Percentiles rank a stretch among this genome's conserved stretches.
These are phyloP conservation scores for Malassezia slooffiae DNA, from an alignment of 1,284 basidiomycete genomes.

Conservation along the genomic window DNA sequence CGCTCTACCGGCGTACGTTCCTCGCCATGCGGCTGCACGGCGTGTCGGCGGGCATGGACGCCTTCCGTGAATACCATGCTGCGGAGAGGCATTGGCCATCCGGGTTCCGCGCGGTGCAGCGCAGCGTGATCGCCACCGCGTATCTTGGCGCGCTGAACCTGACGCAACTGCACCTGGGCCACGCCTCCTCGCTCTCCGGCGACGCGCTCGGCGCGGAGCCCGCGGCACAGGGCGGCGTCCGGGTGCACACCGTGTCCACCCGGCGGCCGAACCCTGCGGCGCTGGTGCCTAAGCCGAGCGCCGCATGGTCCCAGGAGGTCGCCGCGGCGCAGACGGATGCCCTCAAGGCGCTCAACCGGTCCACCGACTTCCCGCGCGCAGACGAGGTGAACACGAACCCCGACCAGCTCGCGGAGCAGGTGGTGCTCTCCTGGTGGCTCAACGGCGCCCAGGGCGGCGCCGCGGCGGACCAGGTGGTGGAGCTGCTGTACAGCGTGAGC, in stretches of 20 bases:
- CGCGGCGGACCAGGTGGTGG: constrained; percentile 37
- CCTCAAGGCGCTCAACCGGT: constrained; percentile 22
- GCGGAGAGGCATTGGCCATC: constrained; percentile 36
- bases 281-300: constrained; percentile 19
- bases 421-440: constrained; percentile 66
- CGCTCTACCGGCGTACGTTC: constrained; percentile 40
- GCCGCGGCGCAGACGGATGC: constrained; percentile 23
- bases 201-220: background rate
- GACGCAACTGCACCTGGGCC: constrained; percentile 22
- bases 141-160: constrained; percentile 33
- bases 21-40: constrained; percentile 31
- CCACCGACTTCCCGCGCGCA: constrained; percentile 69
- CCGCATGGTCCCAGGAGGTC: constrained; percentile 36
- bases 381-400: constrained; percentile 69
- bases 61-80: constrained; percentile 41
- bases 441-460: constrained; percentile 35
- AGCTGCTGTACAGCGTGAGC: constrained; percentile 35
- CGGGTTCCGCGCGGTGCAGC: constrained; percentile 39
- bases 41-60: constrained; percentile 22
- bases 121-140: constrained; percentile 35
- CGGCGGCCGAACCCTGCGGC: constrained; percentile 26
- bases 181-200: constrained; percentile 22
- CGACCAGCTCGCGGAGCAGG: constrained; percentile 70
- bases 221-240: background rate
- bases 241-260: constrained; percentile 26